Evolutionary conservation across 352 stramenopile species (phyloP).

Genomic region (Peronospora belbahrii): DNA sequence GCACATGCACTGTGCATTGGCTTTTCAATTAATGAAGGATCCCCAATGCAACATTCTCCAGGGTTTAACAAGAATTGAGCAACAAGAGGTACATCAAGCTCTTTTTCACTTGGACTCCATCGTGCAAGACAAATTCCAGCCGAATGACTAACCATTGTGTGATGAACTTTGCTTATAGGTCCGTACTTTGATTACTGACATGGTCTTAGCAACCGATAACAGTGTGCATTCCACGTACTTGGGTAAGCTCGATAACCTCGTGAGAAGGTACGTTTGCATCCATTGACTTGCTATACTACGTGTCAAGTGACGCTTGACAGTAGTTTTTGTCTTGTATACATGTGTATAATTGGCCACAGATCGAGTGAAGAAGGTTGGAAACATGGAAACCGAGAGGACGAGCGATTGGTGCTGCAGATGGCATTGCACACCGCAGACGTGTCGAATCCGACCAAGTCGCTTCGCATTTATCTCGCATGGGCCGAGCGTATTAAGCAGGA

Average conservation of each 20-base stretch:
- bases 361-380: slow-evolving; percentile 45
- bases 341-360: slow-evolving; percentile 17
- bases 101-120: too few relatives aligned
- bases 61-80: slow-evolving; percentile 62
- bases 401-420: slow-evolving; percentile 70
- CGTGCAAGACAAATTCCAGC: neutral
- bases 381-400: slow-evolving; percentile 48
- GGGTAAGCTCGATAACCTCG: slow-evolving; percentile 65
- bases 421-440: slow-evolving; percentile 89
- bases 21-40: slow-evolving; percentile 71
- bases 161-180: slow-evolving; percentile 21
- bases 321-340: neutral
- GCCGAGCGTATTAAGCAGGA: slow-evolving; percentile 86
- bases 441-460: slow-evolving; percentile 87
- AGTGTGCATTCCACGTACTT: slow-evolving; percentile 76
- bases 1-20: slow-evolving; percentile 80
- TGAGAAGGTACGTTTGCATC: slow-evolving; percentile 33
- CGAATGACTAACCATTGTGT: neutral
- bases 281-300: neutral
- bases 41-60: slow-evolving; percentile 65
- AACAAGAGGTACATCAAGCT: slow-evolving; percentile 44
- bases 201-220: slow-evolving; percentile 87
- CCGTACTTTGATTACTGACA: slow-evolving; percentile 72
- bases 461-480: slow-evolving; percentile 77
- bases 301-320: neutral